phyloP scores from a whole-genome alignment of 1,284 basidiomycete species.

The Agroathelia rolfsii region DNA sequence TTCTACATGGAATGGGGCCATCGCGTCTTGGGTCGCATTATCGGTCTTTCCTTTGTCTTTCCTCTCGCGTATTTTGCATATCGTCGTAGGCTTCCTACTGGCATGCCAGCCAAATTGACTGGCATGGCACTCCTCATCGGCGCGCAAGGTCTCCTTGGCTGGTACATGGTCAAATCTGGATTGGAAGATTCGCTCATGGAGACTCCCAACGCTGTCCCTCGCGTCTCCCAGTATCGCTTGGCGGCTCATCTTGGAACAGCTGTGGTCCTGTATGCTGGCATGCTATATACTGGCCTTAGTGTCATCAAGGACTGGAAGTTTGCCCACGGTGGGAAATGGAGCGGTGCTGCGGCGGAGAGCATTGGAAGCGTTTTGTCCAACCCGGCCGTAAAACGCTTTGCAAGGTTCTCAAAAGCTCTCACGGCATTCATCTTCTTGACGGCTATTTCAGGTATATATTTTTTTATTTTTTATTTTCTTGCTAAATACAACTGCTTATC shows the following conservation, averaged over 20 bases:
- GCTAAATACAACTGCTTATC: conserved; percentile 3
- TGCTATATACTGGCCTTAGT: conserved; percentile 78
- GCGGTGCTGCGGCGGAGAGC: conserved; percentile 30
- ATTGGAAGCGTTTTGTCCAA: conserved; percentile 49
- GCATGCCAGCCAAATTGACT: conserved; percentile 54
- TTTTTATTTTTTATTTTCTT: conserved; percentile 4
- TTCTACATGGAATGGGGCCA: conserved; percentile 99
- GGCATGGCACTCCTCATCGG: conserved; percentile 78
- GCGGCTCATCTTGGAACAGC: conserved; percentile 92
- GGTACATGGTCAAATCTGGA: conserved; percentile 99
- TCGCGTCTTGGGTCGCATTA: conserved; percentile 84
- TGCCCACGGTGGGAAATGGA: conserved; percentile 35
- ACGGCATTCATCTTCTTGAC: conserved; percentile 81
- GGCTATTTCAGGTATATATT: conserved; percentile 68
- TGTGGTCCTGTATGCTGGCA: conserved; percentile 83
- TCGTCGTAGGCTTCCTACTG: conserved; percentile 55
- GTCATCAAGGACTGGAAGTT: conserved; percentile 78
- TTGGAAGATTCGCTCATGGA: conserved; percentile 77
- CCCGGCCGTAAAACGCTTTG: conserved; percentile 51
- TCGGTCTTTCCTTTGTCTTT: conserved; percentile 75
- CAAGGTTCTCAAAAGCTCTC: conserved; percentile 48
- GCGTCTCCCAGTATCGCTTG: conserved; percentile 94
- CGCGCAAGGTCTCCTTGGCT: conserved; percentile 86
- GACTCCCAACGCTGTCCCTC: conserved; percentile 77
- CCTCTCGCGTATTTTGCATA: conserved; percentile 74